phyloP scores from a whole-genome alignment of 306 rosid species.

The Glycine soja region DNA sequence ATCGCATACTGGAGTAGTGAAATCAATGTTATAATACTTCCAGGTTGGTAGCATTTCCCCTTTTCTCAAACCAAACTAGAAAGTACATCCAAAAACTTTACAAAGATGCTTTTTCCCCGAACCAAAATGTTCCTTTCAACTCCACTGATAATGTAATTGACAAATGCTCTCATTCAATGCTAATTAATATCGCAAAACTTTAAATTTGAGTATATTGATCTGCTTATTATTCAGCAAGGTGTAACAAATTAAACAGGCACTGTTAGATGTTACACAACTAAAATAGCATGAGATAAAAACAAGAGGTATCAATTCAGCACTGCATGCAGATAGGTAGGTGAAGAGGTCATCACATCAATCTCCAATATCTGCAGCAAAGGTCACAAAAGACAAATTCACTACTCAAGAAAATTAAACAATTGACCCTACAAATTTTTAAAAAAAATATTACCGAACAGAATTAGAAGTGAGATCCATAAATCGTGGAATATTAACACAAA shows the following conservation, averaged over 20 bases:
- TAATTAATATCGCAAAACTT: slow-evolving; percentile 30
- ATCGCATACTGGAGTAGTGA: slow-evolving; percentile 41
- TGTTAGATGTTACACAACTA: slow-evolving; percentile 23
- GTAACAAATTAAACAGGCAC: slow-evolving; percentile 35
- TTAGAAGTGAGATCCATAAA: slow-evolving; percentile 33
- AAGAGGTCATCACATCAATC: slow-evolving; percentile 27
- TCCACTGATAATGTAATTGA: slow-evolving; percentile 39
- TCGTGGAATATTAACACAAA: slow-evolving; percentile 17
- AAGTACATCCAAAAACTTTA: slow-evolving; percentile 51
- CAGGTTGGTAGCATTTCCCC: slow-evolving; percentile 58
- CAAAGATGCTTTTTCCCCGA: slow-evolving; percentile 26
- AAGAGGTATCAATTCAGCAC: slow-evolving; percentile 25
- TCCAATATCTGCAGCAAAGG: slow-evolving; percentile 51
- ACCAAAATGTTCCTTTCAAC: slow-evolving; percentile 41
- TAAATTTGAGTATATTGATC: slow-evolving; percentile 13
- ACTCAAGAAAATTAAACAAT: slow-evolving; percentile 40
- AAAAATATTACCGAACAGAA: slow-evolving; percentile 37
- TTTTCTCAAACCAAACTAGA: slow-evolving; percentile 48
- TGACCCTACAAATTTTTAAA: slow-evolving; percentile 5
- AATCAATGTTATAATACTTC: slow-evolving; percentile 51
- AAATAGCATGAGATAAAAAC: slow-evolving; percentile 34
- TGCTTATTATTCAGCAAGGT: slow-evolving; percentile 33
- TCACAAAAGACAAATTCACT: slow-evolving; percentile 26
- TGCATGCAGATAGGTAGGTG: slow-evolving; percentile 10
- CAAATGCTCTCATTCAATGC: slow-evolving; percentile 29